These are phyloP conservation scores for Pseudopyricularia javanii DNA, from an alignment of 2,329 filamentous ascomycete species.

Conservation along the genomic window DNA sequence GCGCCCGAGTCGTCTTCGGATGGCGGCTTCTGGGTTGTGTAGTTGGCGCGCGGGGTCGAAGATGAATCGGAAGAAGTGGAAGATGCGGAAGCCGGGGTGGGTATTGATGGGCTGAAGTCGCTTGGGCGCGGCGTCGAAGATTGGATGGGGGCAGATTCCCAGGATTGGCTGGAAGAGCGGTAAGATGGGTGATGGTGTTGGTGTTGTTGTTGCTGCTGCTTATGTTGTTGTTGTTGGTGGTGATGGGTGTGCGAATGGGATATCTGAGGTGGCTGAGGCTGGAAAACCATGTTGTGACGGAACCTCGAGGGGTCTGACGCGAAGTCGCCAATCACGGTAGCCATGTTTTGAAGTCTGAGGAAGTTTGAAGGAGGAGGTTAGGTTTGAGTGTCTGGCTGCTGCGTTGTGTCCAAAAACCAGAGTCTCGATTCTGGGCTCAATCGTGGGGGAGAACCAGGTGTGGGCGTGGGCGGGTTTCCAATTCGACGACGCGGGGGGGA, in stretches of 20 bases:
- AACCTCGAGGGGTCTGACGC: slow-evolving; percentile 60
- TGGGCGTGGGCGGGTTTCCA: too few relatives aligned
- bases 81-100: slow-evolving; percentile 4
- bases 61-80: slow-evolving; percentile 1
- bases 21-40: slow-evolving; percentile 9
- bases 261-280: slow-evolving; percentile 18
- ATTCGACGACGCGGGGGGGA: too few relatives aligned
- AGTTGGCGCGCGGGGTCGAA: slow-evolving; percentile 4
- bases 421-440: too few relatives aligned
- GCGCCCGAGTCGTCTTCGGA: slow-evolving; percentile 19
- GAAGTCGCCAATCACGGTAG: slow-evolving; percentile 57
- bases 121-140: slow-evolving; percentile 6
- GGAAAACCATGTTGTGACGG: slow-evolving; percentile 52
- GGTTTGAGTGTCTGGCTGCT: too few relatives aligned
- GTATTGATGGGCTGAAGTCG: slow-evolving; percentile 7
- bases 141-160: slow-evolving; percentile 13
- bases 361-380: too few relatives aligned
- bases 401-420: too few relatives aligned
- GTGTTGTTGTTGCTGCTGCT: slow-evolving; percentile 31
- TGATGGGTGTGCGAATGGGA: background rate
- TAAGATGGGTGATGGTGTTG: slow-evolving; percentile 28
- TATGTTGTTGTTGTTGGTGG: slow-evolving; percentile 25
- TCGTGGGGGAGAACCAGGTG: too few relatives aligned
- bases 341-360: too few relatives aligned
- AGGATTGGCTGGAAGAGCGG: slow-evolving; percentile 22